Percentiles rank a stretch among this genome's conserved stretches.
phyloP scores from a whole-genome alignment of 2,329 filamentous ascomycete species.

The Microsporum canis region DNA sequence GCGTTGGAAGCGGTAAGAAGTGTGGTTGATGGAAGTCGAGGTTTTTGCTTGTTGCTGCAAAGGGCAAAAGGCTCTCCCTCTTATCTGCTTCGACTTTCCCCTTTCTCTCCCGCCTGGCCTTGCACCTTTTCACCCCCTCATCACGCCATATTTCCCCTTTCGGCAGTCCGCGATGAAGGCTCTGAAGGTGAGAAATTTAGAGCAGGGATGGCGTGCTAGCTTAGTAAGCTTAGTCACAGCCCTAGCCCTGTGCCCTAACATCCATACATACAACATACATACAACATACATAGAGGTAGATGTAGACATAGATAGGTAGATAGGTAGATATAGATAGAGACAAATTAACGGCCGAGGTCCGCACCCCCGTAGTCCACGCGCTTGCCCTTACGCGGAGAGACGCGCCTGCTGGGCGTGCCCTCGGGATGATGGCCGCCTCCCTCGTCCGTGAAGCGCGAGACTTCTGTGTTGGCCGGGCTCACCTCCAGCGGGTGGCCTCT shows the following conservation, averaged over 20 bases:
- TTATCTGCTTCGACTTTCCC: no score
- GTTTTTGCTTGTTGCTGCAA: no score
- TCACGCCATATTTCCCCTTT: background rate
- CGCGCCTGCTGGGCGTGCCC: conserved; percentile 32
- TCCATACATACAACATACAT: background rate
- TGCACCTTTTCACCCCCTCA: background rate
- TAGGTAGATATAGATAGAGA: background rate
- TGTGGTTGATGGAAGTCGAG: no score
- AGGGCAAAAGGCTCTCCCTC: no score
- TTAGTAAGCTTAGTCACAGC: background rate
- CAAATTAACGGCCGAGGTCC: background rate
- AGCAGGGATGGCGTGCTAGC: background rate
- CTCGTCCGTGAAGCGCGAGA: conserved; percentile 42
- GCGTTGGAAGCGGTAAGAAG: no score
- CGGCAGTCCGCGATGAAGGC: background rate
- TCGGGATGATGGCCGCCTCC: conserved; percentile 34
- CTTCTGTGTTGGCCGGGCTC: conserved; percentile 49
- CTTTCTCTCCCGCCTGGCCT: no score
- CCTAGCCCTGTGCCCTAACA: conserved; percentile 1
- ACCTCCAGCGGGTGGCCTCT: conserved; percentile 43
- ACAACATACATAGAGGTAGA: background rate
- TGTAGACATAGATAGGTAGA: background rate
- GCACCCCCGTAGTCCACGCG: conserved; percentile 15
- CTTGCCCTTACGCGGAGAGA: conserved; percentile 26
- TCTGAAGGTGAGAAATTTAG: background rate